phyloP scores from a whole-genome alignment of 192 early-diverging fungal species.

The Coemansia asiatica region DNA sequence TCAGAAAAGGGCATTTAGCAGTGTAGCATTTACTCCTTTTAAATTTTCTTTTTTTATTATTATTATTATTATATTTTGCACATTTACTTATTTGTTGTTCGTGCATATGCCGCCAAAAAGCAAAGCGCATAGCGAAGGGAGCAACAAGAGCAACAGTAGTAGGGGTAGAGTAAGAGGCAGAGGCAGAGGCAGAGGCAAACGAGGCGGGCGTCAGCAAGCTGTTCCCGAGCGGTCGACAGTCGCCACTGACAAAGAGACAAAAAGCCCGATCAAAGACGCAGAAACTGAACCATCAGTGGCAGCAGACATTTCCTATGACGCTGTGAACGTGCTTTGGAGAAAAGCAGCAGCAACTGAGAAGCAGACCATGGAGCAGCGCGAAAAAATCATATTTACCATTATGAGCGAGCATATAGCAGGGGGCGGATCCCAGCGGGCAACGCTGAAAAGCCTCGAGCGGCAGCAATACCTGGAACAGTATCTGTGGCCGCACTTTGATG shows the following conservation, averaged over 20 bases:
- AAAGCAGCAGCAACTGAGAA: neutral
- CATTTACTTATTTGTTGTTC: neutral
- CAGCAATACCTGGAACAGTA: neutral
- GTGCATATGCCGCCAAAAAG: constrained; percentile 3
- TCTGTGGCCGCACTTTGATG: neutral
- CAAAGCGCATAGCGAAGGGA: neutral
- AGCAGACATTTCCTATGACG: neutral
- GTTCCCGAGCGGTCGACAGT: constrained; percentile 6
- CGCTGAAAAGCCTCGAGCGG: neutral
- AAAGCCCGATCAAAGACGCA: neutral
- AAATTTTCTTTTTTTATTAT: neutral
- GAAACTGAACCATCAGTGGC: neutral
- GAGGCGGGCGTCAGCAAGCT: neutral
- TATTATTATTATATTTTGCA: neutral
- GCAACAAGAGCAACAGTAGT: neutral
- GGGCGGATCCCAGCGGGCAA: neutral
- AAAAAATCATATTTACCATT: neutral
- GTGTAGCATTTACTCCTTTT: neutral
- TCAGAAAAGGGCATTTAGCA: too few relatives aligned
- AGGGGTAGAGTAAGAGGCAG: neutral
- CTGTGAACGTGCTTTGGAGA: neutral
- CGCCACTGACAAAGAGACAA: neutral
- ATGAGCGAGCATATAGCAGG: neutral
- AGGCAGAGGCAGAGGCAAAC: constrained; percentile 3
- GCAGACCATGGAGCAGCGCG: neutral